A percentile compares a stretch with the other conserved stretches of the same genome.
Evolutionary conservation across 768 basidiomycete genomes (phyloP).

Genomic region (Mycena alexandri): DNA sequence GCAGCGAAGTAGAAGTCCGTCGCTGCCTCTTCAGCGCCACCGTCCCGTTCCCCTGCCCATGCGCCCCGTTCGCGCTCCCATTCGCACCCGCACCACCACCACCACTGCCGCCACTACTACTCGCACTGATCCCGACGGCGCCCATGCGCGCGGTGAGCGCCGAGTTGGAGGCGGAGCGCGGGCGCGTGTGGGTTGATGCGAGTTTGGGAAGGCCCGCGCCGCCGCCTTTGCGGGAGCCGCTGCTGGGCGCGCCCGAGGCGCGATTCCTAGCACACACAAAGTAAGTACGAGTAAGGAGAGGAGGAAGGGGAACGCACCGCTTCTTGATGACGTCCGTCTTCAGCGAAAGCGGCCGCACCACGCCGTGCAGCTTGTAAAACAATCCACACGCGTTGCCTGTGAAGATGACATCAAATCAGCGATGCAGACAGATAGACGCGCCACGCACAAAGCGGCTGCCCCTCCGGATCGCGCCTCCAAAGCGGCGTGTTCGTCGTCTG

Average conservation of each 20-base stretch:
- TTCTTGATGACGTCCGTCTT: slow-evolving; percentile 99
- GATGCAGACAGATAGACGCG: too few relatives aligned
- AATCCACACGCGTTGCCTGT: slow-evolving; percentile 92
- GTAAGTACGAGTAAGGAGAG: slow-evolving; percentile 7
- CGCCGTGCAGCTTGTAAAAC: slow-evolving; percentile 96
- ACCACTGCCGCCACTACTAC: slow-evolving; percentile 42
- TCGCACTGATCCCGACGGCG: slow-evolving; percentile 39
- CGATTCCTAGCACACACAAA: slow-evolving; percentile 68
- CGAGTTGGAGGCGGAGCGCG: slow-evolving; percentile 78
- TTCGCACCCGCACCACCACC: slow-evolving; percentile 46
- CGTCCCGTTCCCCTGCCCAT: slow-evolving; percentile 49
- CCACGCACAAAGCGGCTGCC: slow-evolving; percentile 87
- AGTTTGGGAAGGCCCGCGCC: slow-evolving; percentile 76
- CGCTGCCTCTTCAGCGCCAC: slow-evolving; percentile 83
- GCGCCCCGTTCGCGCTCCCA: slow-evolving; percentile 46
- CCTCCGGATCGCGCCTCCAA: slow-evolving; percentile 94
- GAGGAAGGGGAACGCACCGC: slow-evolving; percentile 60
- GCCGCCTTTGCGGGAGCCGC: slow-evolving; percentile 72
- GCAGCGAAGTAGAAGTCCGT: slow-evolving; percentile 76
- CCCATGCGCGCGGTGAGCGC: slow-evolving; percentile 49
- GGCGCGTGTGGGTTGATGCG: slow-evolving; percentile 79
- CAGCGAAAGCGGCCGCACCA: slow-evolving; percentile 92
- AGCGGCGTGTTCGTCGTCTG: slow-evolving; percentile 95
- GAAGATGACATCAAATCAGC: slow-evolving; percentile 36
- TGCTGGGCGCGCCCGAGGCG: slow-evolving; percentile 80